Evolutionary conservation across 192 early-diverging fungal species (phyloP), one percentile per base, ranked within the genome.

Genomic region (Nowakowskiella sp.): DNA sequence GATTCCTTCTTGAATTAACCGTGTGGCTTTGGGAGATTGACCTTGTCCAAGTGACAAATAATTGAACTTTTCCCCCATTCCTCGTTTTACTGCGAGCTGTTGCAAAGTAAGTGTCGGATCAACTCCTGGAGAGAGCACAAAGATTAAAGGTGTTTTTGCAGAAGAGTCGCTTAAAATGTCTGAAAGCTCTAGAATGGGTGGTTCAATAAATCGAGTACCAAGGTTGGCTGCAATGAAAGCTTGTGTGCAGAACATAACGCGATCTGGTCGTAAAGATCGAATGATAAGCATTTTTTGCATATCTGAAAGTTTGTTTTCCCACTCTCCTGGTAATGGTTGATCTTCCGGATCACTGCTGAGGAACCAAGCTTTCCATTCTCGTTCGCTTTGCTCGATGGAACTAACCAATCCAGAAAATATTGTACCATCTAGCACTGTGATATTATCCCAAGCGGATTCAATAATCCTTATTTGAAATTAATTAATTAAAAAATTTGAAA

Each of bases 71-170:
- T 65, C 72, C 8, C 26, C 42, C 74, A 78, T 78, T 9, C 65
- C 70, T 29, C 64, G 39, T 58, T 78, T 78, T 32, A 73, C 53
- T n/a, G 74, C 72, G 30, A 78, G 60, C 23, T 52, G 53, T 30
- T 60, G 31, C 24, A 80, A 49, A 4, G 51, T 44, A 8, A 32
- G 42, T 13, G 75, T 81, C 5, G 78, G 78, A 47, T 81, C 79
- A 5, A 81, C 78, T 49, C 79, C 79, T 4, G 79, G 78, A n/a
- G 77, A 81, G 1, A 81, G 62, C 22, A 81, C 78, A 64, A 81
- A 81, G 31, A 81, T 82, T 19, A 81, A 60, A 3, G 79, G 79
- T 1, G 64, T 81, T 26, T 62, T 47, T 2, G 71, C 70, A 6
- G 61, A 64, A 1, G 79, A 81, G 49, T 81, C 79, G 1, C 26